Evolutionary conservation across 78 protist genomes (phyloP).

Genomic region (Dictyostelium citrinum): DNA sequence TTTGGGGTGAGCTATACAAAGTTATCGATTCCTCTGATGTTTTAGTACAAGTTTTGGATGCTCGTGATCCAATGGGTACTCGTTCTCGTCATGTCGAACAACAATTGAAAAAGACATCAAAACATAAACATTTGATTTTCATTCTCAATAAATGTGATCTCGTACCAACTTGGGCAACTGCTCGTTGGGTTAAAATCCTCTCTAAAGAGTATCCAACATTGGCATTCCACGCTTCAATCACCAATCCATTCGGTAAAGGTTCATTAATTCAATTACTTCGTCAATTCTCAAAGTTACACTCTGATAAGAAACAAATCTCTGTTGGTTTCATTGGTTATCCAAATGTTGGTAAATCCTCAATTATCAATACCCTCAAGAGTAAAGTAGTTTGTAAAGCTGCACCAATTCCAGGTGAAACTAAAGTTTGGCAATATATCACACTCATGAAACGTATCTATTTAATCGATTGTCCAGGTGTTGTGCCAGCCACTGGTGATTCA

Average conservation of each 20-base stretch:
- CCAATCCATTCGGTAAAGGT: constrained; percentile 99
- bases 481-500: constrained; percentile 86
- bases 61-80: constrained; percentile 99
- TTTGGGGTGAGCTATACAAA: constrained; percentile 97
- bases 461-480: constrained; percentile 99
- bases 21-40: constrained; percentile 98
- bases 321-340: constrained; percentile 98
- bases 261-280: constrained; percentile 94
- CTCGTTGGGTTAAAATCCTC: constrained; percentile 91
- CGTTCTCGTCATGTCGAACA: constrained; percentile 77
- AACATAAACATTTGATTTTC: constrained; percentile 98
- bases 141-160: constrained; percentile 99
- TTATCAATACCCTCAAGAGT: constrained; percentile 96
- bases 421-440: constrained; percentile 99
- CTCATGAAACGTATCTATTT: constrained; percentile 95
- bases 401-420: constrained; percentile 99
- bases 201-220: constrained; percentile 97
- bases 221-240: constrained; percentile 98
- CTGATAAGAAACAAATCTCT: constrained; percentile 92
- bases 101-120: constrained; percentile 77
- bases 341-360: constrained; percentile 97
- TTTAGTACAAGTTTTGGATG: constrained; percentile 94
- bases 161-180: constrained; percentile 98
- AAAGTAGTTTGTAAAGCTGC: constrained; percentile 97
- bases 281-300: constrained; percentile 93